Evolutionary conservation across 805 yeast genomes (phyloP).

Genomic region (Wickerhamomyces tratensis): DNA sequence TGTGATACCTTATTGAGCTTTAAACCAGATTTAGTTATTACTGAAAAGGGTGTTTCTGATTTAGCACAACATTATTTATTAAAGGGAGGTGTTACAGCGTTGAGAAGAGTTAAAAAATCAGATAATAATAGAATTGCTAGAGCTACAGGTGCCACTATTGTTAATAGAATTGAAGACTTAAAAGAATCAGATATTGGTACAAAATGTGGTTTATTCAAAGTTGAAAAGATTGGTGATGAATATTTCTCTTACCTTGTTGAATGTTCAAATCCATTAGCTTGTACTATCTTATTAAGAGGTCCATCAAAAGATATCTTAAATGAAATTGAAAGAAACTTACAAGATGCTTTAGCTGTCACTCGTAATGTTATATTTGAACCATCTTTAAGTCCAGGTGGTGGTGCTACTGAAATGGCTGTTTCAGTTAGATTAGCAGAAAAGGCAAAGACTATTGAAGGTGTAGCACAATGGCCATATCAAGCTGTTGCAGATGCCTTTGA

Average conservation of each 20-base stretch:
- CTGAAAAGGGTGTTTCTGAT: conserved; percentile 98
- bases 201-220: conserved; percentile 82
- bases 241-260: conserved; percentile 80
- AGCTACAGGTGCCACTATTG: conserved; percentile 96
- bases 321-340: conserved; percentile 93
- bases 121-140: conserved; percentile 96
- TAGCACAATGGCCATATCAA: conserved; percentile 97
- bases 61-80: conserved; percentile 93
- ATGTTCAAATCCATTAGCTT: conserved; percentile 83
- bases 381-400: conserved; percentile 95
- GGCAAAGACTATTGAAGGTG: conserved; percentile 89
- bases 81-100: conserved; percentile 86
- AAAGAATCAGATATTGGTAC: conserved; percentile 86
- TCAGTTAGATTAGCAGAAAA: conserved; percentile 79
- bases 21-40: conserved; percentile 89
- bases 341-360: conserved; percentile 97
- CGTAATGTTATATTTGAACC: conserved; percentile 94
- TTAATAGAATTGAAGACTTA: conserved; percentile 89
- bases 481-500: conserved; percentile 99
- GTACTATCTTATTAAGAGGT: conserved; percentile 88
- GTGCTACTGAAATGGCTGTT: conserved; percentile 99
- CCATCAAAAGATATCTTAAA: conserved; percentile 94
- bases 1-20: conserved; percentile 78
- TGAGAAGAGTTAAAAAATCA: conserved; percentile 90
- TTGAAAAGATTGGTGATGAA: conserved; percentile 95